Base-by-base conservation (phyloP, 495 filamentous ascomycete species). In the Neurospora sp. region DNA sequence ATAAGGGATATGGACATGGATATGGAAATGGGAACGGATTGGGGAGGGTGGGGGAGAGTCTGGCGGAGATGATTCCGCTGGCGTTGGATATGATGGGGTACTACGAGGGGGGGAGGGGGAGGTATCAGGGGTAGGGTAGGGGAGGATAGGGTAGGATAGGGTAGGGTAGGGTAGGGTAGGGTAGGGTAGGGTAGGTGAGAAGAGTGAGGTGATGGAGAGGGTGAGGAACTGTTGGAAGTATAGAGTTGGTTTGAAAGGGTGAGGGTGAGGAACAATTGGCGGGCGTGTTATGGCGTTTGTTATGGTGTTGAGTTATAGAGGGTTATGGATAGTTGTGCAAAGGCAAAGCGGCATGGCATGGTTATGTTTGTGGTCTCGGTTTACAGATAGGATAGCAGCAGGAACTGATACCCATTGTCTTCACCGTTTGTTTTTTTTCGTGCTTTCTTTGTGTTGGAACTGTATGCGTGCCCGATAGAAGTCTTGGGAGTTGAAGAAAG, bases 41-140 rank as follows among this genome's bases (percentile, higher is more conserved):
- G 70, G 71, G 76, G 41, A 72, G 72, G 9, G 80, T 77, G 39
- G 79, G 76, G 49, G 85, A 81, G 73, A 87, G 86, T 78, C 80
- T 85, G 46, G 82, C 91, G 72, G 85, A 84, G 73, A 82, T 84
- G 77, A 79, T 92, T 73, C 71, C 90, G 71, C 49, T 87, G 71
- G 85, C 81, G 78, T 74, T 92, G 75, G 90, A 92, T 84, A 89
- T 91, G 88, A 85, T 82, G 74, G 85, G 86, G 62, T 90, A 87
- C 79, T 90, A 90, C 77, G 79, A 76, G 18, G 77, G 54, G 54
- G 75, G 39, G 35, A 49, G 37, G 44, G 16, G 9, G 72, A 10
- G 35, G 54, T 66, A 66, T 35, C 54, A 35, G 49, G 49, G 49
- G 10, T 54, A 54, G 46, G 8, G 8, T 9, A 44, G 7, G 8